phyloP scores from a whole-genome alignment of 805 yeast genomes.

The Wickerhamiella brachini region DNA sequence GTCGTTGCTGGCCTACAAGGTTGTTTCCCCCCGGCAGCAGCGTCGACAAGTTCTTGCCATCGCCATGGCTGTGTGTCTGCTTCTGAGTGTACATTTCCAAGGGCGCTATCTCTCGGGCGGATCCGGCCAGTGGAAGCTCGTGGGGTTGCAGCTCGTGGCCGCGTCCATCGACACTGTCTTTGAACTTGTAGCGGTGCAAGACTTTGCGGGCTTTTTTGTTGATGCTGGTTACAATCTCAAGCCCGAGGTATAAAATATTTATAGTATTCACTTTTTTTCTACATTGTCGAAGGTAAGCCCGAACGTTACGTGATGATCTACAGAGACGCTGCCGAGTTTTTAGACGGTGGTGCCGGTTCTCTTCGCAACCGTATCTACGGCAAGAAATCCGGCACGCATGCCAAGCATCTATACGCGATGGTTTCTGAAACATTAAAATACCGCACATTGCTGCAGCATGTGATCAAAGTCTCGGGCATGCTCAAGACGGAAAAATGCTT shows the following conservation, averaged over 20 bases:
- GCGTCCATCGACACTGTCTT: slow-evolving; percentile 3
- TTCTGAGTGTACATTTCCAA: slow-evolving; percentile 7
- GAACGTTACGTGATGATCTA: slow-evolving; percentile 13
- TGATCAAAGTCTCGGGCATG: slow-evolving; percentile 58
- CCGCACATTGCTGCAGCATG: slow-evolving; percentile 44
- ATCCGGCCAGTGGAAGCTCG: slow-evolving; percentile 6
- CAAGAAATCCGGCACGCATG: slow-evolving; percentile 39
- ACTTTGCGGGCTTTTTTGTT: slow-evolving; percentile 3
- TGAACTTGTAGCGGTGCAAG: slow-evolving; percentile 4
- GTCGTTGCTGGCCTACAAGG: slow-evolving; percentile 1
- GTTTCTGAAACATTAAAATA: slow-evolving; percentile 66
- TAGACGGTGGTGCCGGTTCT: slow-evolving; percentile 19
- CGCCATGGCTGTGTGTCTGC: slow-evolving; percentile 2
- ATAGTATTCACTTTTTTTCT: too few species aligned
- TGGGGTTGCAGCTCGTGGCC: slow-evolving; percentile 2
- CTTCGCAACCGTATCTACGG: slow-evolving; percentile 26
- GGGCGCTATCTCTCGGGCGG: slow-evolving; percentile 8
- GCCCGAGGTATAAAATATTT: neutral
- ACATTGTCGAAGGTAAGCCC: too few species aligned
- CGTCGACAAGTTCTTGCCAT: neutral
- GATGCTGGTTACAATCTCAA: neutral
- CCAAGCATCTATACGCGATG: slow-evolving; percentile 77
- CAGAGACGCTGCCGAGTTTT: slow-evolving; percentile 16
- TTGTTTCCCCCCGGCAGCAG: neutral
- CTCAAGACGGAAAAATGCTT: slow-evolving; percentile 36